A percentile compares a stretch with the other conserved stretches of the same genome.
phyloP scores from a whole-genome alignment of 208 protist genomes.

The Crithidia bombi region DNA sequence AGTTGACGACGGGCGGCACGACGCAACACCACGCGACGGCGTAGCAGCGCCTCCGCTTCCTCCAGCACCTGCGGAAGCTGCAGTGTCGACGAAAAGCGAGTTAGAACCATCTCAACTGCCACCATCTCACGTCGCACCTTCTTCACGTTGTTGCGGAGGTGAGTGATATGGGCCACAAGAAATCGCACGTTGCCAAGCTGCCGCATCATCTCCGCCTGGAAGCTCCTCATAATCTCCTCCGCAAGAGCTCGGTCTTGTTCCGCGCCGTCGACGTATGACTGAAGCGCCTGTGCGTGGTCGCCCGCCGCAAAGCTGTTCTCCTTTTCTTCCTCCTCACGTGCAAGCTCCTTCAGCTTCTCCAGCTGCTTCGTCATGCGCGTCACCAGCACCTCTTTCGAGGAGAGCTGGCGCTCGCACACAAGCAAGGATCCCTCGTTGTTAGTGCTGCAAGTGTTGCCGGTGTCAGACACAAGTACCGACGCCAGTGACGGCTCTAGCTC shows the following conservation, averaged over 20 bases:
- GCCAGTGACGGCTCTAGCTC: constrained; percentile 30
- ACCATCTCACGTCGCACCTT: constrained; percentile 27
- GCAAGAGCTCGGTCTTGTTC: constrained; percentile 23
- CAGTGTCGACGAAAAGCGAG: constrained; percentile 15
- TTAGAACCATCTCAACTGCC: constrained; percentile 24
- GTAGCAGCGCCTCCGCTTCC: constrained; percentile 26
- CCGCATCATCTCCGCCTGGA: constrained; percentile 35
- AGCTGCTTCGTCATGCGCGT: constrained; percentile 24
- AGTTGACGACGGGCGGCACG: constrained; percentile 26
- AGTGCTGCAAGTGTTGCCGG: not conserved
- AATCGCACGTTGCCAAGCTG: constrained; percentile 29
- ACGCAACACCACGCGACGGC: constrained; percentile 30
- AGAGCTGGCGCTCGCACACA: constrained; percentile 20
- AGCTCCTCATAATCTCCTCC: constrained; percentile 14
- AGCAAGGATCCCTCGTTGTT: constrained; percentile 14
- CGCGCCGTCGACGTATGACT: constrained; percentile 14
- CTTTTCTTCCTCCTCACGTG: not conserved
- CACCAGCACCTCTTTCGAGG: constrained; percentile 8
- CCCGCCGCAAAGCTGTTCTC: constrained; percentile 9
- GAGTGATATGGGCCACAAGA: constrained; percentile 31
- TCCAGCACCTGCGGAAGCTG: constrained; percentile 25
- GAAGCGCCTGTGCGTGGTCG: not conserved
- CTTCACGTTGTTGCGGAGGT: constrained; percentile 23
- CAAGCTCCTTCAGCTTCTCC: constrained; percentile 17
- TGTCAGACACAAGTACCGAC: not conserved